phyloP scores from a whole-genome alignment of 805 yeast genomes.

The Candida tibetensis region DNA sequence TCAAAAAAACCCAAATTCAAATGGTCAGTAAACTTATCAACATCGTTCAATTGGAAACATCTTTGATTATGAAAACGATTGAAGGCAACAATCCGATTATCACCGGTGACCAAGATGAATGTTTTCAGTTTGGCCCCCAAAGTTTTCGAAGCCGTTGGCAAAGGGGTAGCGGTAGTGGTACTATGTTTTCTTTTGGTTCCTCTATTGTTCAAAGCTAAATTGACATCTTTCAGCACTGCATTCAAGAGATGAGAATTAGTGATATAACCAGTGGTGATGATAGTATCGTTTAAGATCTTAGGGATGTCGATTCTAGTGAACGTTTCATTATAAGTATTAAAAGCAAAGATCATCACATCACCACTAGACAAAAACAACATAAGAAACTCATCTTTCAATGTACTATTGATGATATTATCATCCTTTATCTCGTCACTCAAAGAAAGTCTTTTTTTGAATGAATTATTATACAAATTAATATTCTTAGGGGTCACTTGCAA shows the following conservation, averaged over 20 bases:
- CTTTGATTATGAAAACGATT: slow-evolving; percentile 52
- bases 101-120: slow-evolving; percentile 72
- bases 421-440: slow-evolving; percentile 43
- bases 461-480: slow-evolving; percentile 57
- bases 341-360: slow-evolving; percentile 56
- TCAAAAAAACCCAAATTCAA: slow-evolving; percentile 48
- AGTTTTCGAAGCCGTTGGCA: slow-evolving; percentile 6
- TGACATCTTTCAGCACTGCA: slow-evolving; percentile 33
- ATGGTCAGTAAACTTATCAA: slow-evolving; percentile 45
- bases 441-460: slow-evolving; percentile 52
- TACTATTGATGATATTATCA: slow-evolving; percentile 62
- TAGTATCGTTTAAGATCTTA: slow-evolving; percentile 42
- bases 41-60: slow-evolving; percentile 51
- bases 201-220: slow-evolving; percentile 26
- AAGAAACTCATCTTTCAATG: slow-evolving; percentile 59
- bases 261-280: slow-evolving; percentile 69
- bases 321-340: slow-evolving; percentile 38
- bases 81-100: slow-evolving; percentile 67
- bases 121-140: slow-evolving; percentile 34
- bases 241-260: slow-evolving; percentile 49
- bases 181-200: slow-evolving; percentile 32
- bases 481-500: slow-evolving; percentile 73
- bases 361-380: slow-evolving; percentile 66
- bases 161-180: slow-evolving; percentile 8
- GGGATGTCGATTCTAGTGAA: slow-evolving; percentile 38